A percentile compares a stretch with the other conserved stretches of the same genome.
phyloP scores from a whole-genome alignment of 1,284 basidiomycete genomes.

The Trichosporon sp. region DNA sequence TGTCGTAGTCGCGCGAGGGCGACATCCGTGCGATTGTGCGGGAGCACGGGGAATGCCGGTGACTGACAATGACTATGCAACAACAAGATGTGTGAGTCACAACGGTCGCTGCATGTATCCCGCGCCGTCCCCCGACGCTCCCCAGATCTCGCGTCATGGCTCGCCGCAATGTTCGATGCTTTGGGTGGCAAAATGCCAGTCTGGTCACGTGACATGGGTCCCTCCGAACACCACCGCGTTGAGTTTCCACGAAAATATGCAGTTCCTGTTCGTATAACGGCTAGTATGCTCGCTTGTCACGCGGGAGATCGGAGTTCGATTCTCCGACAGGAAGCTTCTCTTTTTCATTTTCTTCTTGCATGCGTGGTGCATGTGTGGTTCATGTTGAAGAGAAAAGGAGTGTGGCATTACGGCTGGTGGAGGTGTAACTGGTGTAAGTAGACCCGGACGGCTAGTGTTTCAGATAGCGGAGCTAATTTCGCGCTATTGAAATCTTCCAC shows the following conservation, averaged over 20 bases:
- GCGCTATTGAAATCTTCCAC: not conserved
- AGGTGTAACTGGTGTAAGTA: not conserved
- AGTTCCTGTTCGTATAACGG: not conserved
- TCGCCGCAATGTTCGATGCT: not conserved
- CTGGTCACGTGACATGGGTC: not conserved
- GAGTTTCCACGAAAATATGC: not conserved
- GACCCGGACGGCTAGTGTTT: too few species aligned
- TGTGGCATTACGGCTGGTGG: not conserved
- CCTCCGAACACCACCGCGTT: too few species aligned
- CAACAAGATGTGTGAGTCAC: not conserved
- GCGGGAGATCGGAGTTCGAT: slow-evolving; percentile 5
- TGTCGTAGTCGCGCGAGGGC: slow-evolving; percentile 1
- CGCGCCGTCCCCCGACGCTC: not conserved
- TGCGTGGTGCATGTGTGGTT: not conserved
- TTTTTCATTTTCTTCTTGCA: not conserved
- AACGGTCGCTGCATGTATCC: not conserved
- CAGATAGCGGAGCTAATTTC: not conserved
- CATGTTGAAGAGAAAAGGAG: not conserved
- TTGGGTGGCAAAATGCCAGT: not conserved
- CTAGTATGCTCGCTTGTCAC: slow-evolving; percentile 5
- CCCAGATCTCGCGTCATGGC: not conserved
- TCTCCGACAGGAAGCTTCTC: not conserved
- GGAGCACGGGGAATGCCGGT: not conserved
- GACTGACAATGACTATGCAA: not conserved
- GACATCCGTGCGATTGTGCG: not conserved